phyloP scores from a whole-genome alignment of 441 rosid species.

The Geranium incanum region DNA sequence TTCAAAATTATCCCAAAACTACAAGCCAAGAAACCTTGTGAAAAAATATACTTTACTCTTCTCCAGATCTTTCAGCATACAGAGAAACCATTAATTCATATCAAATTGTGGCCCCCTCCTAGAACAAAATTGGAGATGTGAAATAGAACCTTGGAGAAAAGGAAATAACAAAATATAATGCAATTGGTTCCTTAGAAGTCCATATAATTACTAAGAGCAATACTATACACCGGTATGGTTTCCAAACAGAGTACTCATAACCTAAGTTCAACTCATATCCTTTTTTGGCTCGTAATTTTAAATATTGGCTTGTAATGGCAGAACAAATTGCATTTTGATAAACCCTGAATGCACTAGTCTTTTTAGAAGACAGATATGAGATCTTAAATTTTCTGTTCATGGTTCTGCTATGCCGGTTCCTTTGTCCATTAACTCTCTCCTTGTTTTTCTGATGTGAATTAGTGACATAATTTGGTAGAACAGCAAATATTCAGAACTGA shows the following conservation, averaged over 20 bases:
- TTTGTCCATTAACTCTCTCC: neutral
- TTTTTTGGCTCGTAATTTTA: neutral
- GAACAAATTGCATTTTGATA: neutral
- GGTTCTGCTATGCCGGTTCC: neutral
- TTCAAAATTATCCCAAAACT: neutral
- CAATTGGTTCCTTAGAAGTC: neutral
- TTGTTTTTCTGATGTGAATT: neutral
- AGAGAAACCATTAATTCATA: neutral
- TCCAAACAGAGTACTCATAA: neutral
- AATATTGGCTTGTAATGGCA: neutral
- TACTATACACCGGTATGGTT: neutral
- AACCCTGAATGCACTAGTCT: neutral
- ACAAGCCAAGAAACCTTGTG: neutral
- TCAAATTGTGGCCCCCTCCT: neutral
- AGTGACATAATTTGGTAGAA: neutral
- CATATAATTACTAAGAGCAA: neutral
- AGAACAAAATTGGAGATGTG: neutral
- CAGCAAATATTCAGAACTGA: neutral
- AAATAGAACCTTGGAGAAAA: neutral
- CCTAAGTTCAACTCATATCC: constrained; percentile 1
- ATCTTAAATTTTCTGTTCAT: neutral
- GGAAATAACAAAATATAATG: neutral
- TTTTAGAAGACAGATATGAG: neutral
- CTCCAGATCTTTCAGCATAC: neutral
- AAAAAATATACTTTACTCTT: neutral